phyloP scores from a whole-genome alignment of 139 green algal genomes.

The Astrephomene gubernaculifera region DNA sequence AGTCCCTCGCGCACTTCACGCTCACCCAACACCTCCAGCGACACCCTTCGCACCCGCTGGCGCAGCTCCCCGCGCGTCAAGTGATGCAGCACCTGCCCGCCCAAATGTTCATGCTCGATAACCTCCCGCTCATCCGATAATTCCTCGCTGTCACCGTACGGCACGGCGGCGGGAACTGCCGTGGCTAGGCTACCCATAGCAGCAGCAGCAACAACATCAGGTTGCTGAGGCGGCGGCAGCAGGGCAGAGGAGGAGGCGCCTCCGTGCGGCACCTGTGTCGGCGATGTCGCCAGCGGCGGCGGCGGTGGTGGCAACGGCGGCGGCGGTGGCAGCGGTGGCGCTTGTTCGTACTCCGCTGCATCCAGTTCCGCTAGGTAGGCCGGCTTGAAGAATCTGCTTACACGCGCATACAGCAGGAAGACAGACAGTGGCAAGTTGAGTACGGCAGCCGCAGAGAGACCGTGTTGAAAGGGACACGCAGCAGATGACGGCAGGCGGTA shows the following conservation, averaged over 20 bases:
- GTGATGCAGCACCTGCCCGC: constrained; percentile 50
- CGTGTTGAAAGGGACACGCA: no score
- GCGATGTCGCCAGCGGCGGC: neutral
- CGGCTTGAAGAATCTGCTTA: constrained; percentile 55
- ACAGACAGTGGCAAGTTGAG: neutral
- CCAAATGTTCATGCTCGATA: constrained; percentile 16
- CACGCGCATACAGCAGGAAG: neutral
- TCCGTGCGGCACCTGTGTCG: neutral
- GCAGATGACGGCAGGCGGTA: no score
- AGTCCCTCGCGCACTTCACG: no score
- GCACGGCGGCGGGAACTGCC: neutral
- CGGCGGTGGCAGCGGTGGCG: neutral
- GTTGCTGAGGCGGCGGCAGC: no score
- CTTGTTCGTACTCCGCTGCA: constrained; percentile 68
- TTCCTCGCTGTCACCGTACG: neutral
- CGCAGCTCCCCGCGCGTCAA: constrained; percentile 37
- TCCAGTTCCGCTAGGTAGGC: constrained; percentile 75
- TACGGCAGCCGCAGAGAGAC: neutral
- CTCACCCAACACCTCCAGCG: no score
- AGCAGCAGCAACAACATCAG: no score
- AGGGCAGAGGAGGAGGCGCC: no score
- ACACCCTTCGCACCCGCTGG: neutral
- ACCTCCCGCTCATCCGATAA: constrained; percentile 23
- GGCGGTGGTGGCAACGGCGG: neutral
- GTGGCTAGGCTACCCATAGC: no score